Base-by-base conservation (phyloP, 2,329 filamentous ascomycete genomes). In the Penicillium sp. region DNA sequence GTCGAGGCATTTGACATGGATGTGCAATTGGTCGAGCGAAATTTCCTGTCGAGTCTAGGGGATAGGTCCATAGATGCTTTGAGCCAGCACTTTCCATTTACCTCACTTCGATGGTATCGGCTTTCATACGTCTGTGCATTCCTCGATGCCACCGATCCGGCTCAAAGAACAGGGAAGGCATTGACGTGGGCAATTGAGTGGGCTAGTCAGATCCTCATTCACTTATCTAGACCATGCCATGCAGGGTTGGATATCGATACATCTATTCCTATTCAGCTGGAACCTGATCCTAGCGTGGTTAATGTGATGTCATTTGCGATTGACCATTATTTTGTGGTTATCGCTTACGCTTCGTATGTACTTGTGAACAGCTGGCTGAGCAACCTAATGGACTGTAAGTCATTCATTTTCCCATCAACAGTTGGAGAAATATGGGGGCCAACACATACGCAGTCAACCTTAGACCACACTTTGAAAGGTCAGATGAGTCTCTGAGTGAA, bases 111-210 rank as follows among this genome's bases (percentile, higher is more conserved):
- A 34, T 49, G 47, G 47, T 49, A 49, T 30, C 13, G 47, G 30
- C 24, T 49, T 2, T 49, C 47, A n/a, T 49, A 49, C 24, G 39
- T 40, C 4, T 49, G 47, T 15, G 47, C 32, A 13, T 49, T 49
- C 27, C 47, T 49, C 3, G 40, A 49, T 21, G 47, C 33, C 8
- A 49, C 34, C 0, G 29, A 49, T 43, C n/a, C 27, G 7, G 36
- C 27, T 17, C 47, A 49, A 20, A 21, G 47, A 15, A 49, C 30
- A 26, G 47, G 47, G 2, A 20, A 44, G 15, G 47, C 24, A 3
- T 44, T 49, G 29, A 49, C 47, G 2, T 49, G 47, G 39, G 47
- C 47, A 21, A 49, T 49, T 29, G 47, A 49, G 6, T 49, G 39
- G 47, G 26, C 47, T 7, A 49, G 47, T 17, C 37, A 49, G 27